These are phyloP conservation scores for Selenicereus undatus DNA, from an alignment of 148 eudicot genomes.

Conservation along the genomic window DNA sequence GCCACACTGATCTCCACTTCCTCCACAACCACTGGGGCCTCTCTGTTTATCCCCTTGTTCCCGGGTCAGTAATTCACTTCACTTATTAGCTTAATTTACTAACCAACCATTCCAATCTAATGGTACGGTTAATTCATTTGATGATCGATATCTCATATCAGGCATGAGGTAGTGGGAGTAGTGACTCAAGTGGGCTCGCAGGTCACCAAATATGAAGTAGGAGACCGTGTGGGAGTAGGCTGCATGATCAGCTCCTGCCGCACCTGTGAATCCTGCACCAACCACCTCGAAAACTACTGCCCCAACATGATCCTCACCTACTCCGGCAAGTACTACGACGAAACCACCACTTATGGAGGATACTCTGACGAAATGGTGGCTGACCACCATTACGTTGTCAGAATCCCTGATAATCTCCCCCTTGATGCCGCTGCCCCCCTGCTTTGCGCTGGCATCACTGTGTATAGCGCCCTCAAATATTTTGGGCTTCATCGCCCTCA, in stretches of 20 bases:
- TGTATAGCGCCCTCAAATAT: slow-evolving; percentile 28
- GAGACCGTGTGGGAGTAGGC: slow-evolving; percentile 34
- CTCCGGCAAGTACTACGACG: slow-evolving; percentile 16
- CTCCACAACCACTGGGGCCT: slow-evolving; percentile 35
- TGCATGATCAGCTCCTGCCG: slow-evolving; percentile 33
- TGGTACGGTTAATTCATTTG: too few species aligned
- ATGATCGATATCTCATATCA: background rate
- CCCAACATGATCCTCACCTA: slow-evolving; percentile 24
- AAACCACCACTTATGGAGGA: slow-evolving; percentile 28
- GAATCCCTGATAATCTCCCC: slow-evolving; percentile 19
- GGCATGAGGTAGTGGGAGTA: slow-evolving; percentile 35
- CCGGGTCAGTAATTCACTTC: slow-evolving; percentile 25
- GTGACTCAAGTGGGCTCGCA: slow-evolving; percentile 26
- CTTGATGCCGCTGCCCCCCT: slow-evolving; percentile 24
- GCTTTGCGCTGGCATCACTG: slow-evolving; percentile 34
- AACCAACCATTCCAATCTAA: too few species aligned
- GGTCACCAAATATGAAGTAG: slow-evolving; percentile 20
- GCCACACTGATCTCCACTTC: slow-evolving; percentile 44
- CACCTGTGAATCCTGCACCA: slow-evolving; percentile 21
- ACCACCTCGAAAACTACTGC: slow-evolving; percentile 30
- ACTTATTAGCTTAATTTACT: background rate
- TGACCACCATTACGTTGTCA: slow-evolving; percentile 19
- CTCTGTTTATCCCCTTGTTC: slow-evolving; percentile 34
- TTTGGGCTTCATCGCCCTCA: slow-evolving; percentile 20
- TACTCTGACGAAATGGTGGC: slow-evolving; percentile 29